A percentile compares a stretch with the other conserved stretches of the same genome.
These are phyloP conservation scores for Sclerotinia borealis DNA, from an alignment of 2,329 filamentous ascomycete genomes.

Conservation along the genomic window DNA sequence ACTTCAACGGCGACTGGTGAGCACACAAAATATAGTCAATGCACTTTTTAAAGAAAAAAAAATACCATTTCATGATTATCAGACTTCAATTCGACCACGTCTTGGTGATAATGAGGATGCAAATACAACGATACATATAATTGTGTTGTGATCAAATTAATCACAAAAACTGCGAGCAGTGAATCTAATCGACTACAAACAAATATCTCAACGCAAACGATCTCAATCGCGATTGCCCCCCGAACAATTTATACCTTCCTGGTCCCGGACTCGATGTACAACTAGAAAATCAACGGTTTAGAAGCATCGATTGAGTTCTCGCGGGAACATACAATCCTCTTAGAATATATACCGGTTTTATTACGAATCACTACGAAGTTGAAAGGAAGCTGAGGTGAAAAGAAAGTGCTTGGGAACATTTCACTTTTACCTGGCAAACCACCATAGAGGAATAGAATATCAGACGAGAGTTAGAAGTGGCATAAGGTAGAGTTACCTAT, in stretches of 20 bases:
- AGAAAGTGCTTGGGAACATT: slow-evolving; percentile 8
- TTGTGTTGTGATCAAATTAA: not conserved
- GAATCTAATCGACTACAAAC: not conserved
- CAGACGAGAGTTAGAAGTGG: not conserved
- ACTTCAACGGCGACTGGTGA: not conserved
- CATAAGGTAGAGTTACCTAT: not conserved
- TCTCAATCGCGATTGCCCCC: not conserved
- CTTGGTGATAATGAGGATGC: not conserved
- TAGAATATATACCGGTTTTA: slow-evolving; percentile 25
- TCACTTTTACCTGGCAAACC: not conserved
- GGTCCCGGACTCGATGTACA: slow-evolving; percentile 20
- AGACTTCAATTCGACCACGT: not conserved
- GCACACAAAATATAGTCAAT: too few species aligned
- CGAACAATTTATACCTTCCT: not conserved
- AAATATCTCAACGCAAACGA: not conserved
- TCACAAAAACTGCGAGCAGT: too few species aligned
- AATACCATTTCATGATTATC: not conserved
- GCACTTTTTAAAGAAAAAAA: not conserved
- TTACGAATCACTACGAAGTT: slow-evolving; percentile 7
- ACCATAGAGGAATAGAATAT: not conserved
- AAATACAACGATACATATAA: not conserved
- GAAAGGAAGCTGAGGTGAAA: slow-evolving; percentile 11
- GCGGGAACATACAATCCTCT: slow-evolving; percentile 22
- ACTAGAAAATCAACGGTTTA: slow-evolving; percentile 13
- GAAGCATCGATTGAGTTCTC: slow-evolving; percentile 23